Evolutionary conservation across 352 stramenopile species (phyloP), one percentile per base, ranked within the genome.

Genomic region (Phytopythium cucurbitacearum): DNA sequence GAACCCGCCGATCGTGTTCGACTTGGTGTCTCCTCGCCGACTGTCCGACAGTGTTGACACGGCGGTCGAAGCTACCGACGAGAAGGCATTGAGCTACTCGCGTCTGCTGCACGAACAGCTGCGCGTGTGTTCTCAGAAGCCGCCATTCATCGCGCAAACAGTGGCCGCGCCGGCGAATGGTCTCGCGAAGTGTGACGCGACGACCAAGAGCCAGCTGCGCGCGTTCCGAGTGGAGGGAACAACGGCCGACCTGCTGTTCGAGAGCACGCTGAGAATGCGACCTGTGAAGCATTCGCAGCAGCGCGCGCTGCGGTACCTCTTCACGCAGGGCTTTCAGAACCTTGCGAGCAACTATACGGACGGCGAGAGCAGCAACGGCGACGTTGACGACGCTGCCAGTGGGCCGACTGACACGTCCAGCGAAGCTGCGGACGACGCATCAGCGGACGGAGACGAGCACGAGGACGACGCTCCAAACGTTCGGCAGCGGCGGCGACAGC

Each of bases 221-320:
- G 76, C 73, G 50, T 90, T 90, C 43, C 74, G 76, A 4, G 76
- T 90, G 28, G 74, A 90, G 34, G 79, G 79, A 13, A 90, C 79
- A 21, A 80, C 79, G 8, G 69, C 76, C 0, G 76, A 65, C 1
- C 42, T 87, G 50, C 46, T 90, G 32, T 85, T 90, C 46, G 74
- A 90, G 56, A 90, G 79, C 56, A 90, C 79, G 16, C 62, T 90
- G 13, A 85, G 83, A 51, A 36, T 90, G 8, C 79, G 79, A 1
- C 79, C 79, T 1, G 76, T 90, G 8, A 67, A 62, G 28, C 72
- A 71, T 41, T 67, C 81, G 13, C 70, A 86, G 50, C 76, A 61
- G n/a, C 74, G 79, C 4, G 76, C 70, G 3, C 48, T 87, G 47
- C 65, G 79, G 50, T 87, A 87, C 59, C 70, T 90, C 28, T 90